Evolutionary conservation across 805 yeast genomes (phyloP).

Genomic region (fission yeast (Schizosaccharomyces pombe)): DNA sequence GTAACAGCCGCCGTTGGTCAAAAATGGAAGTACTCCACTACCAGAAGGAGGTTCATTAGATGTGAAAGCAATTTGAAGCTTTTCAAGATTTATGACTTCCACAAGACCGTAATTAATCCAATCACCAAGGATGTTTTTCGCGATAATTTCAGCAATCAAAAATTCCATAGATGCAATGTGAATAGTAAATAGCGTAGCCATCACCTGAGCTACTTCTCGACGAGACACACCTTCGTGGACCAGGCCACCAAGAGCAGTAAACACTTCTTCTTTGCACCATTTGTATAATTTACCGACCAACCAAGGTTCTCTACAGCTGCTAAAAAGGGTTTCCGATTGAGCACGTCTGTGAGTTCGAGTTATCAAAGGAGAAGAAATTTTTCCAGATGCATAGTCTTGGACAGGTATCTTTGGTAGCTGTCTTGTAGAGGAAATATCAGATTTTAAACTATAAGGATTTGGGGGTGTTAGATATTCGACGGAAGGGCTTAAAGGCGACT

Average conservation of each 20-base stretch:
- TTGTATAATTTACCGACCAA: neutral
- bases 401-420: neutral
- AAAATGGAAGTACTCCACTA: neutral
- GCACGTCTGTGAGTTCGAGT: neutral
- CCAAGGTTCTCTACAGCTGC: neutral
- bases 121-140: neutral
- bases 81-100: neutral
- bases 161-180: neutral
- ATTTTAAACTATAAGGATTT: neutral
- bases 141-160: neutral
- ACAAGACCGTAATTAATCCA: neutral
- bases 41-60: neutral
- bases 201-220: neutral
- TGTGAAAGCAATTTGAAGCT: neutral
- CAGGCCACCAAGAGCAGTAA: neutral
- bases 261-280: neutral
- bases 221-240: neutral
- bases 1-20: conserved; percentile 2
- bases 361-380: neutral
- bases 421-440: neutral
- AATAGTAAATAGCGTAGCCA: neutral
- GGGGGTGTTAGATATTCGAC: no score
- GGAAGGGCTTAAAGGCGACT: no score
- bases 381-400: neutral
- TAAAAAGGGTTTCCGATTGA: neutral